phyloP scores from a whole-genome alignment of 2,329 filamentous ascomycete species.

The Penicillium frequentans region DNA sequence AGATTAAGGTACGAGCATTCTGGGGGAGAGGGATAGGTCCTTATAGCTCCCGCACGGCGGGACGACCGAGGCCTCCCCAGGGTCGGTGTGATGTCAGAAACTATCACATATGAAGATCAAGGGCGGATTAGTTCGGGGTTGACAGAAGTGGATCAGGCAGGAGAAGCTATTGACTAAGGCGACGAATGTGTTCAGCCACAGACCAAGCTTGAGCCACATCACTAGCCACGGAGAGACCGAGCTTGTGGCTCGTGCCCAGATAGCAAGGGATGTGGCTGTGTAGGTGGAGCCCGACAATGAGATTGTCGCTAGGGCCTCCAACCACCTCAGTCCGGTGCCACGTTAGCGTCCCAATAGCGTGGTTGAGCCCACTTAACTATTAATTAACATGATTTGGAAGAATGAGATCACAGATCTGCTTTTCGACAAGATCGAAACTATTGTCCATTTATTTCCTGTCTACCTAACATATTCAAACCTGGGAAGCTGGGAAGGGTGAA shows the following conservation, averaged over 20 bases:
- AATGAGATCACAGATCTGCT: not conserved
- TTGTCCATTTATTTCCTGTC: not conserved
- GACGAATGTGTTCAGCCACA: constrained; percentile 8
- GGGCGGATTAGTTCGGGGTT: constrained; percentile 26
- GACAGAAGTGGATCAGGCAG: constrained; percentile 16
- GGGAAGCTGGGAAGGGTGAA: not conserved
- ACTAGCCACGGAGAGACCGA: constrained; percentile 23
- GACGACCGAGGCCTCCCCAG: constrained; percentile 18
- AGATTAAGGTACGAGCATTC: not conserved
- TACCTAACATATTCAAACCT: not conserved
- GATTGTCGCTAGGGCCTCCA: not conserved
- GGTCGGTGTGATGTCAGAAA: constrained; percentile 20
- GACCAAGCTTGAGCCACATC: constrained; percentile 13
- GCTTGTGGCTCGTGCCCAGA: constrained; percentile 19
- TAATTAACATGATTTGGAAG: constrained; percentile 19
- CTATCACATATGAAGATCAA: constrained; percentile 27
- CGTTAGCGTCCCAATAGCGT: constrained; percentile 16
- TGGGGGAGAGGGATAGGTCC: constrained; percentile 8
- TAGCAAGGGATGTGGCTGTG: constrained; percentile 12
- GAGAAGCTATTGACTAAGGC: constrained; percentile 19
- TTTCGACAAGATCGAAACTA: not conserved
- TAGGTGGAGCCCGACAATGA: not conserved
- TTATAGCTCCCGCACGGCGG: constrained; percentile 18
- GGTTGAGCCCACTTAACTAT: constrained; percentile 8
- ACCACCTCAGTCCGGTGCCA: constrained; percentile 1